These are phyloP conservation scores for Wickerhamomyces tratensis DNA, from an alignment of 805 yeast genomes.

Conservation along the genomic window DNA sequence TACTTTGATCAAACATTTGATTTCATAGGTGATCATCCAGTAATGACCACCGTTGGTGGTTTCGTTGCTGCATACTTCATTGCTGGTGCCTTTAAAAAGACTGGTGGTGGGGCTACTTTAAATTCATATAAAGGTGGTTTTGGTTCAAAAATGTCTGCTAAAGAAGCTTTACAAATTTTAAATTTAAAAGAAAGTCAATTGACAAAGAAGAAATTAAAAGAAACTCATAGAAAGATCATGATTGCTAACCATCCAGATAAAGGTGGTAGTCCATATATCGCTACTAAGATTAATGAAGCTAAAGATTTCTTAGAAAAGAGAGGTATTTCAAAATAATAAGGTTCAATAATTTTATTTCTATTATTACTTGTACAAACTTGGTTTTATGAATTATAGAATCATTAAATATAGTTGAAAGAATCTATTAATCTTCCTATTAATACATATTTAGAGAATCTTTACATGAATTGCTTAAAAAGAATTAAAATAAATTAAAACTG, in stretches of 20 bases:
- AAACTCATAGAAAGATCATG: conserved; percentile 78
- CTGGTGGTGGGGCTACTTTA: conserved; percentile 24
- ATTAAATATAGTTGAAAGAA: too few species aligned
- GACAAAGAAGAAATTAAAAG: conserved; percentile 57
- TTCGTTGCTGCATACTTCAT: conserved; percentile 52
- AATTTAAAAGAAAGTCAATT: conserved; percentile 60
- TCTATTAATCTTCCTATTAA: too few species aligned
- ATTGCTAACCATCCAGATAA: conserved; percentile 88
- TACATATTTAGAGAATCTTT: too few species aligned
- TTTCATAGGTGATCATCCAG: conserved; percentile 69
- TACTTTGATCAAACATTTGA: conserved; percentile 53
- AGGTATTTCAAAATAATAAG: conserved; percentile 15
- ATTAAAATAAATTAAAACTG: too few species aligned
- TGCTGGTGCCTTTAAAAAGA: conserved; percentile 56
- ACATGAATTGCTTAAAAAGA: too few species aligned
- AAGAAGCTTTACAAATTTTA: conserved; percentile 81
- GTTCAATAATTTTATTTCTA: too few species aligned
- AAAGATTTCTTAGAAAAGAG: conserved; percentile 65
- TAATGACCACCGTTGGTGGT: conserved; percentile 60
- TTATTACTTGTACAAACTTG: too few species aligned
- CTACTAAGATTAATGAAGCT: conserved; percentile 90
- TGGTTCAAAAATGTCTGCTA: conserved; percentile 82
- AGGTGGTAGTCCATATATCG: conserved; percentile 86
- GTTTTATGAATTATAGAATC: too few species aligned
- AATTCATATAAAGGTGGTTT: conserved; percentile 75